Evolutionary conservation across 352 stramenopile species (phyloP).

Genomic region (Peronosclerospora sorghi): DNA sequence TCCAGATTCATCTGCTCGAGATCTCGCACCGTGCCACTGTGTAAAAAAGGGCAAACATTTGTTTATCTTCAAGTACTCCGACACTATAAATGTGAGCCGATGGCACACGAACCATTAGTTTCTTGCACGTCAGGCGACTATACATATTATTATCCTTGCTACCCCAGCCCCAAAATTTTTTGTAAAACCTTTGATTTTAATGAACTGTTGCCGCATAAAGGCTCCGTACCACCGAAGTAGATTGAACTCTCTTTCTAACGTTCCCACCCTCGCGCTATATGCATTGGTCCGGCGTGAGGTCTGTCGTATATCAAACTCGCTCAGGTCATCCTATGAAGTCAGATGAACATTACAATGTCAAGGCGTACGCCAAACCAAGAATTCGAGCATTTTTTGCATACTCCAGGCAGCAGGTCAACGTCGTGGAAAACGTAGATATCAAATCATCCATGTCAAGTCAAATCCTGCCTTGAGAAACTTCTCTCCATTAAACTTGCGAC

Average conservation of each 20-base stretch:
- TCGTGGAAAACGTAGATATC: slow-evolving; percentile 87
- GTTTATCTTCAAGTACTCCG: neutral
- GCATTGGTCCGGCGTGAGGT: no score
- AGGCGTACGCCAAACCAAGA: neutral
- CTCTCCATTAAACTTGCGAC: slow-evolving; percentile 93
- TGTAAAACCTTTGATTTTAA: slow-evolving; percentile 91
- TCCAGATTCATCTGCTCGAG: slow-evolving; percentile 31
- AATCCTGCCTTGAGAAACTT: slow-evolving; percentile 96
- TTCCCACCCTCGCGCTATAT: no score
- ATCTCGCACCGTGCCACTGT: slow-evolving; percentile 36
- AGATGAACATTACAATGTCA: neutral
- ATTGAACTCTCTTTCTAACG: slow-evolving; percentile 90
- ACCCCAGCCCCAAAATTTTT: slow-evolving; percentile 91
- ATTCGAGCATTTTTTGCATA: slow-evolving; percentile 5
- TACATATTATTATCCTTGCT: slow-evolving; percentile 47
- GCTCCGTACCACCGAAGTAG: slow-evolving; percentile 89
- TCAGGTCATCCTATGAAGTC: no score
- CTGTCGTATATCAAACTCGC: no score
- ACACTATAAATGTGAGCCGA: neutral
- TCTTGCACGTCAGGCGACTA: slow-evolving; percentile 34
- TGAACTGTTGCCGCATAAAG: slow-evolving; percentile 85
- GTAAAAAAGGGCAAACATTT: slow-evolving; percentile 1
- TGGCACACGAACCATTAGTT: slow-evolving; percentile 28
- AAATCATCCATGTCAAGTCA: slow-evolving; percentile 76
- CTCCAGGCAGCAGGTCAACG: slow-evolving; percentile 72